Evolutionary conservation across 768 basidiomycete genomes (phyloP).

Genomic region (Tulasnella calospora): DNA sequence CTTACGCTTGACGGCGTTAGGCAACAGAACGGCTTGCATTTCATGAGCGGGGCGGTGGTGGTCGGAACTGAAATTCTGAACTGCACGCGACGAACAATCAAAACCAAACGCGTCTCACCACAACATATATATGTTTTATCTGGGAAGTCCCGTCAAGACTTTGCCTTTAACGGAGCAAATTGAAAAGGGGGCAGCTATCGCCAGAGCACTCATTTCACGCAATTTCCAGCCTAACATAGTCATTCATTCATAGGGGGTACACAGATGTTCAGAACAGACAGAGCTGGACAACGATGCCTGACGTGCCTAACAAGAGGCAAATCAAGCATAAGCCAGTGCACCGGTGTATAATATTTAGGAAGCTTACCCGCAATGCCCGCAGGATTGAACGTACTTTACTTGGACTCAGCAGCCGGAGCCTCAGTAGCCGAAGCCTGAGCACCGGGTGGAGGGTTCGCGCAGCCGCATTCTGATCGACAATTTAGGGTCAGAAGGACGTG

Average conservation of each 20-base stretch:
- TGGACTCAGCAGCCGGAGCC: not conserved
- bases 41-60: not conserved
- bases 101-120: not conserved
- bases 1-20: constrained; percentile 49
- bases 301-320: not conserved
- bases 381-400: not conserved
- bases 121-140: not conserved
- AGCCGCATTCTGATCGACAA: not conserved
- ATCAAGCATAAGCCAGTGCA: not conserved
- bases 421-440: not conserved
- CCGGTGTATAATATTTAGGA: not conserved
- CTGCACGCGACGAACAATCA: not conserved
- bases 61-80: constrained; percentile 3
- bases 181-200: not conserved
- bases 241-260: not conserved
- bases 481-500: not conserved
- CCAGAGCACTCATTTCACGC: not conserved
- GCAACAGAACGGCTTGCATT: constrained; percentile 69
- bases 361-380: not conserved
- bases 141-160: too few species aligned
- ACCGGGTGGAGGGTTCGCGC: not conserved
- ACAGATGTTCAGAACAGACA: not conserved
- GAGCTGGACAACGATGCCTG: not conserved
- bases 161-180: not conserved
- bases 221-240: not conserved